Percentiles rank a stretch among this genome's conserved stretches.
These are phyloP conservation scores for Apiospora aurea DNA, from an alignment of 2,329 filamentous ascomycete species.

Conservation along the genomic window DNA sequence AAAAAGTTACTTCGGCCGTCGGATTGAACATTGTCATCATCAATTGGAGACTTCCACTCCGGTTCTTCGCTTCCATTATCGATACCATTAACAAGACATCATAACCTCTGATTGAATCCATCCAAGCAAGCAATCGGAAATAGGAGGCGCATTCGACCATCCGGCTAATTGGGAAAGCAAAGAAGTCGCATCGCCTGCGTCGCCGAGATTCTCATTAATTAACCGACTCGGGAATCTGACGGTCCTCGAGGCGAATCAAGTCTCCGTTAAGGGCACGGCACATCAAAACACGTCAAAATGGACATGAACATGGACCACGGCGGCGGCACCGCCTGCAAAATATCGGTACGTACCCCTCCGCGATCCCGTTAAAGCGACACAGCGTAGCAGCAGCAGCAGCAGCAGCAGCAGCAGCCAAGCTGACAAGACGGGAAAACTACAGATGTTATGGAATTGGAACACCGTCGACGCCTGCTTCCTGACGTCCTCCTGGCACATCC, in stretches of 20 bases:
- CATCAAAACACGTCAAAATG: neutral
- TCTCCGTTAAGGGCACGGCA: neutral
- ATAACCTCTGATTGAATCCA: neutral
- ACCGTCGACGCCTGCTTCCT: slow-evolving; percentile 52
- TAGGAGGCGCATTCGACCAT: neutral
- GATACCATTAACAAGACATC: neutral
- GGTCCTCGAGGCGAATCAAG: neutral
- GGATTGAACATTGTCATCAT: neutral
- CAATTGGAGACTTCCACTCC: neutral
- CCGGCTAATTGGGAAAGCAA: neutral
- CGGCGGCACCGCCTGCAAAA: slow-evolving; percentile 12
- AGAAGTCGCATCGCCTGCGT: neutral
- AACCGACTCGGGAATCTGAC: neutral
- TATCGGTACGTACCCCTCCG: slow-evolving; percentile 18
- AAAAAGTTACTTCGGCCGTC: neutral
- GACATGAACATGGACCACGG: slow-evolving; percentile 18
- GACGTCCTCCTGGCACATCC: slow-evolving; percentile 48
- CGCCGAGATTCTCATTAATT: slow-evolving; percentile 9
- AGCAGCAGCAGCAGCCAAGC: neutral
- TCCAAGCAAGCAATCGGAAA: too few relatives aligned
- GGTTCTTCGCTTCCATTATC: neutral
- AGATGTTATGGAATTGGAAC: slow-evolving; percentile 56
- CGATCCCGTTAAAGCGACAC: slow-evolving; percentile 8
- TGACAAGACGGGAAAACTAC: slow-evolving; percentile 21
- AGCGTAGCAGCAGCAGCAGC: neutral